Base-by-base conservation (phyloP, 1,284 basidiomycete genomes). In the Cerrena zonata region DNA sequence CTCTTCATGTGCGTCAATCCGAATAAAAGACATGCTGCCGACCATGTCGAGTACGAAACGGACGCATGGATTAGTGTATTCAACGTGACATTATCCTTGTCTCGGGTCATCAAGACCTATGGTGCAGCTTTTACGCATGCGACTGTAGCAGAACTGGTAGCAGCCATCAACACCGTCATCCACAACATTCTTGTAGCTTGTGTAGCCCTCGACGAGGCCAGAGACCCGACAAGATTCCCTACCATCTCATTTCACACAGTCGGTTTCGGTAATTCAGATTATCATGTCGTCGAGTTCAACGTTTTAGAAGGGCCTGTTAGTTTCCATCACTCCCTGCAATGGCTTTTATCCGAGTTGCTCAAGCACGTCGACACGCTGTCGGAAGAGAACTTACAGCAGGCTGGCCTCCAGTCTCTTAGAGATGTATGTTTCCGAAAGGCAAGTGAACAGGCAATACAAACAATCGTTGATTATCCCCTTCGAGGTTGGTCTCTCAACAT, bases 11-110 rank as follows among this genome's bases (percentile, higher is more conserved):
- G 88, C 56, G 79, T 96, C 60, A 93, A 94, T 61, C 86, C 91
- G 0, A 92, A 92, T 65, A 84, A 86, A 57, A 80, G 93, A n/a
- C 90, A 89, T 10, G 81, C 77, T 4, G 78, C 80, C 15, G 83
- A 73, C 52, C 94, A 97, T 60, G 84, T 96, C 59, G 93, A 96
- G 66, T 97, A 91, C 68, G 94, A 97, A 69, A 86, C 88, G 27
- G 94, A 97, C 58, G 84, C 86, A 25, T 96, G 93, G 91, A 90
- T 94, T 55, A 89, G 85, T 61, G 89, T 94, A 7, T 96, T 96
- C 71, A 92, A 93, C 60, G 85, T 94, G 25, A 91, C 91, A 4
- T 79, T 94, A 5, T 93, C 91, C 23, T 71, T 97, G 13, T 87
- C 89, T 2, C 83, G 91, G 40, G 82, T 93, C 38, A 89, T 91